Evolutionary conservation across 75 land plant species (phyloP).

Genomic region (Cunninghamia lanceolata): DNA sequence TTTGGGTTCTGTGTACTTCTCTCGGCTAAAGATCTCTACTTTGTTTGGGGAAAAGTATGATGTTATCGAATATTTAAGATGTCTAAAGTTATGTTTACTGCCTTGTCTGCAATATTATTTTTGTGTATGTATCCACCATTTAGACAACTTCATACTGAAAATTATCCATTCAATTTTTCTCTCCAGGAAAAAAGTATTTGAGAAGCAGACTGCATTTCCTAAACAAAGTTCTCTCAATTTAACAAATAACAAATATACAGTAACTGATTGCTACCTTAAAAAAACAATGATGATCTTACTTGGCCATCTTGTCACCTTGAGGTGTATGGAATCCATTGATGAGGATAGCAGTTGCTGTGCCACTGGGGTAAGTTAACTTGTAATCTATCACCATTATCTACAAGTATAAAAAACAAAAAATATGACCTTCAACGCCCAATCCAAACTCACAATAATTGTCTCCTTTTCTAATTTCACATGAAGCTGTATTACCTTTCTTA

Average conservation of each 20-base stretch:
- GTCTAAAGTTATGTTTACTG: too few relatives aligned
- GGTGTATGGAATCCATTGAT: conserved; percentile 95
- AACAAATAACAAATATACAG: neutral
- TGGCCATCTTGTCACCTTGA: conserved; percentile 65
- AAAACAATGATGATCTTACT: conserved; percentile 25
- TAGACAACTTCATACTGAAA: too few relatives aligned
- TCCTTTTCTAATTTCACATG: too few relatives aligned
- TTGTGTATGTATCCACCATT: too few relatives aligned
- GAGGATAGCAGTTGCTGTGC: conserved; percentile 92
- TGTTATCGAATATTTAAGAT: too few relatives aligned
- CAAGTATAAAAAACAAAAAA: neutral
- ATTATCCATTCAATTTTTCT: too few relatives aligned
- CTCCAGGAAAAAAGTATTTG: too few relatives aligned
- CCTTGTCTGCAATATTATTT: too few relatives aligned
- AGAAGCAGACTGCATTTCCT: too few relatives aligned
- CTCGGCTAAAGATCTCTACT: neutral
- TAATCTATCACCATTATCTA: conserved; percentile 88
- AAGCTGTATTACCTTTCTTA: conserved; percentile 51
- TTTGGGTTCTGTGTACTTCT: neutral
- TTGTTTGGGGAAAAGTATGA: neutral
- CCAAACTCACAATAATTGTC: neutral
- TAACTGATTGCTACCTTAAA: neutral
- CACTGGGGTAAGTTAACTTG: conserved; percentile 88
- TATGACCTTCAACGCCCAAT: neutral
- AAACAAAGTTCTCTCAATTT: too few relatives aligned